Conservation (phyloP, 257 asterid species). For the Solanum chilense region DNA sequence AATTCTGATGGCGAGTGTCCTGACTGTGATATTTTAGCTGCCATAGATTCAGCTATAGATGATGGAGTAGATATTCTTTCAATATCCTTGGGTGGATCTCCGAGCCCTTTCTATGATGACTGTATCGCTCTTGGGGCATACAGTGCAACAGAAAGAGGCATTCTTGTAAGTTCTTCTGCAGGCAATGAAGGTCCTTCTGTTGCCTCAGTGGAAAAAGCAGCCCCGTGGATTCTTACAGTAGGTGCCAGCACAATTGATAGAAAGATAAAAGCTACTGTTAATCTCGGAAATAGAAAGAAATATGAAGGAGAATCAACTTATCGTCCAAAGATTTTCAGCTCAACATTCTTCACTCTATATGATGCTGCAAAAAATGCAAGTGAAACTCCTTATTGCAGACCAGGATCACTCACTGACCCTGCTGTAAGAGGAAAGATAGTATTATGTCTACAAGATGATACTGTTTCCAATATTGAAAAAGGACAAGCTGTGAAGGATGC, state of each 20-base stretch:
- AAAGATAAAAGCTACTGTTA: slow-evolving; percentile 13
- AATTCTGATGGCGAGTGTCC: background rate
- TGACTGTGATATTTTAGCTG: slow-evolving; percentile 27
- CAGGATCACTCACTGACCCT: background rate
- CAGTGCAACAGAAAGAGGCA: slow-evolving; percentile 30
- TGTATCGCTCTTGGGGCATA: slow-evolving; percentile 20
- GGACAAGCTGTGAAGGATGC: slow-evolving; percentile 27
- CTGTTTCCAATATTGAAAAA: background rate
- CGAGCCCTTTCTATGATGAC: background rate
- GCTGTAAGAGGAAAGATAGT: slow-evolving; percentile 34
- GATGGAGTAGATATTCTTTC: slow-evolving; percentile 33
- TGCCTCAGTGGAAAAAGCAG: background rate
- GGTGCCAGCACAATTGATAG: slow-evolving; percentile 44
- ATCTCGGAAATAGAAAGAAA: slow-evolving; percentile 19
- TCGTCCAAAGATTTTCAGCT: slow-evolving; percentile 16
- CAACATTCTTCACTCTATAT: slow-evolving; percentile 11
- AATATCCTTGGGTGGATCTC: slow-evolving; percentile 8
- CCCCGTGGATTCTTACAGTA: slow-evolving; percentile 45
- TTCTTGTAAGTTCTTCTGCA: slow-evolving; percentile 35
- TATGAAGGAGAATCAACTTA: slow-evolving; percentile 20
- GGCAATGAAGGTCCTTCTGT: slow-evolving; percentile 14
- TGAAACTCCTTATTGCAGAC: slow-evolving; percentile 11
- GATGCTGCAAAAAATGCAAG: slow-evolving; percentile 8
- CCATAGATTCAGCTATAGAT: slow-evolving; percentile 34
- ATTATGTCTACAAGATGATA: slow-evolving; percentile 14